These are phyloP conservation scores for Pholiota conissans DNA, from an alignment of 768 basidiomycete genomes.

Conservation along the genomic window DNA sequence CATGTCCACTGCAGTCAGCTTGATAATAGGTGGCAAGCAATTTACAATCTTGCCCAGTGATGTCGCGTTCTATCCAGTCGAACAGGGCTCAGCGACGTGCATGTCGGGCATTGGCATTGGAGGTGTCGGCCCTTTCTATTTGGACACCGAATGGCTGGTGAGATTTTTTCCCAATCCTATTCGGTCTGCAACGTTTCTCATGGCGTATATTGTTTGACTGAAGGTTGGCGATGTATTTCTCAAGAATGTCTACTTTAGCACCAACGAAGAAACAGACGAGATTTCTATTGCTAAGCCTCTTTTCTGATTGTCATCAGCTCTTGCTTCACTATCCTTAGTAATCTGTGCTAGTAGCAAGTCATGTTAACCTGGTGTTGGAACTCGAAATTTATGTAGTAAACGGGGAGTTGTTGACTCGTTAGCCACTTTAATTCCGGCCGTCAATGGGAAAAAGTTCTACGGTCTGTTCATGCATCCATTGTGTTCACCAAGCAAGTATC, in stretches of 20 bases:
- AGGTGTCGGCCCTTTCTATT: slow-evolving; percentile 37
- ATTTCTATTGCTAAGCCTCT: slow-evolving; percentile 32
- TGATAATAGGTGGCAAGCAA: slow-evolving; percentile 55
- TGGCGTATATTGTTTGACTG: background rate
- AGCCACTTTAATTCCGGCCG: too few species aligned
- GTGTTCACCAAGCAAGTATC: too few species aligned
- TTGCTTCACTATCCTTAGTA: too few species aligned
- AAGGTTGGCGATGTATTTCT: slow-evolving; percentile 42
- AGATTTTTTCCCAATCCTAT: slow-evolving; percentile 26
- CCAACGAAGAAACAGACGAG: slow-evolving; percentile 32
- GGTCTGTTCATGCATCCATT: too few species aligned
- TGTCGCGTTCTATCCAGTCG: slow-evolving; percentile 51
- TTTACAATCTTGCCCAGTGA: slow-evolving; percentile 65
- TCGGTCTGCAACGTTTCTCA: background rate
- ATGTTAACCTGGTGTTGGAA: too few species aligned
- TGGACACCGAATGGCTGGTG: slow-evolving; percentile 60
- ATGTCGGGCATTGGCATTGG: slow-evolving; percentile 60
- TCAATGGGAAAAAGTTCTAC: too few species aligned
- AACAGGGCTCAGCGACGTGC: slow-evolving; percentile 52
- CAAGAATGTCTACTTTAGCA: slow-evolving; percentile 41
- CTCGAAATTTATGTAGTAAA: too few species aligned
- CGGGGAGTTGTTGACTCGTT: too few species aligned
- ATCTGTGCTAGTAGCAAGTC: too few species aligned
- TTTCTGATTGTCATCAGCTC: too few species aligned
- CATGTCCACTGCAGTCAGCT: slow-evolving; percentile 47